Percentiles rank a stretch among this genome's conserved stretches.
phyloP scores from a whole-genome alignment of 139 green algal genomes.

The Tetraselmis chui region DNA sequence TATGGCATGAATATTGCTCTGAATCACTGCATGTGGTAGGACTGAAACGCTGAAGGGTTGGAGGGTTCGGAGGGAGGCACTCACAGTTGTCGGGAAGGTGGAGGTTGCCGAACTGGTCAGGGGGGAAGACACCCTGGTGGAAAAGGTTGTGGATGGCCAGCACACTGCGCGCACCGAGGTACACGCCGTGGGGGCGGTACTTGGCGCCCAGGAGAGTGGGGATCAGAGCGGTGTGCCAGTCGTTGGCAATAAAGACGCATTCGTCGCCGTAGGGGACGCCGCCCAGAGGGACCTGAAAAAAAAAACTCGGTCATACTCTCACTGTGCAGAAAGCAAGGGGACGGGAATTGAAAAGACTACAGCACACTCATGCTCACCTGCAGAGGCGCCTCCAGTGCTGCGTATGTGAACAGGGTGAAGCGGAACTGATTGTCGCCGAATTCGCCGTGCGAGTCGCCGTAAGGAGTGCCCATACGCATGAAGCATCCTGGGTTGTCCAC shows the following conservation, averaged over 20 bases:
- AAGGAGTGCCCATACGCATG: constrained; percentile 54
- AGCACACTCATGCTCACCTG: no score
- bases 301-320: constrained; percentile 51
- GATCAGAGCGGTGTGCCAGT: constrained; percentile 70
- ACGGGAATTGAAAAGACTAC: constrained; percentile 12
- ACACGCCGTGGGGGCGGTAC: constrained; percentile 73
- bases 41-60: no score
- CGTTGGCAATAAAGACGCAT: constrained; percentile 47
- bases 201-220: constrained; percentile 76
- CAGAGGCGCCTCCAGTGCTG: constrained; percentile 65
- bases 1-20: no score
- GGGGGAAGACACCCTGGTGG: constrained; percentile 51
- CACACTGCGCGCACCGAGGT: constrained; percentile 54
- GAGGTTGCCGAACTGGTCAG: constrained; percentile 22
- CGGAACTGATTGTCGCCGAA: constrained; percentile 82
- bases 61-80: no score
- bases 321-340: constrained; percentile 13
- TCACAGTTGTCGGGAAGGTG: constrained; percentile 41
- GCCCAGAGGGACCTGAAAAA: constrained; percentile 43
- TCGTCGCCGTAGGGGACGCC: constrained; percentile 33
- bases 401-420: constrained; percentile 64
- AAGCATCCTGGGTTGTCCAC: constrained; percentile 65
- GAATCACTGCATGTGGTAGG: no score
- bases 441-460: constrained; percentile 62
- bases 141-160: constrained; percentile 85